phyloP scores from a whole-genome alignment of 768 basidiomycete species.

The Fomitopsis serialis region DNA sequence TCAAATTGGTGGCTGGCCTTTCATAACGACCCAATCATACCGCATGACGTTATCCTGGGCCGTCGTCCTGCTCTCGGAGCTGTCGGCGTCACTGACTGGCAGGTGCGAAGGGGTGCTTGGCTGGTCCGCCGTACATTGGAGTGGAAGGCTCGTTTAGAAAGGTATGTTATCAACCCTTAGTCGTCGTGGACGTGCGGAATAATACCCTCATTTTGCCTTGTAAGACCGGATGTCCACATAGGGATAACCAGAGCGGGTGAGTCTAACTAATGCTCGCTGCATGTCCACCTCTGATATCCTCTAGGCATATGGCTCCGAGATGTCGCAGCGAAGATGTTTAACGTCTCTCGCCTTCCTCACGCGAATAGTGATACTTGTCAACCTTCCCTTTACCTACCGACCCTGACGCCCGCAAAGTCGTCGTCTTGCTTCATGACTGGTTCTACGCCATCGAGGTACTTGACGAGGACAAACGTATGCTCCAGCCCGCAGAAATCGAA shows the following conservation, averaged over 20 bases:
- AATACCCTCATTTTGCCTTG: neutral
- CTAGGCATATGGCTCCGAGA: constrained; percentile 57
- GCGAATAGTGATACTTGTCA: constrained; percentile 60
- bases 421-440: constrained; percentile 73
- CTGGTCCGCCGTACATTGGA: constrained; percentile 64
- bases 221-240: constrained; percentile 63
- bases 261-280: neutral
- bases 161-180: constrained; percentile 37
- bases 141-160: constrained; percentile 61
- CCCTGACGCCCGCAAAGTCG: constrained; percentile 49
- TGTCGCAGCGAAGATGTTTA: constrained; percentile 61
- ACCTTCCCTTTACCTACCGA: constrained; percentile 38
- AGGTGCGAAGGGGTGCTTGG: constrained; percentile 82
- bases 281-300: neutral
- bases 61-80: constrained; percentile 10
- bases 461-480: constrained; percentile 26
- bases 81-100: constrained; percentile 67
- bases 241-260: constrained; percentile 69
- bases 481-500: constrained; percentile 40
- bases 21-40: constrained; percentile 64
- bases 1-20: constrained; percentile 97
- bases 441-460: constrained; percentile 74
- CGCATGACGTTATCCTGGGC: constrained; percentile 27
- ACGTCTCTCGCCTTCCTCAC: constrained; percentile 70
- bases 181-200: neutral